phyloP scores from a whole-genome alignment of 2,329 filamentous ascomycete genomes.

The Zalaria sp. region DNA sequence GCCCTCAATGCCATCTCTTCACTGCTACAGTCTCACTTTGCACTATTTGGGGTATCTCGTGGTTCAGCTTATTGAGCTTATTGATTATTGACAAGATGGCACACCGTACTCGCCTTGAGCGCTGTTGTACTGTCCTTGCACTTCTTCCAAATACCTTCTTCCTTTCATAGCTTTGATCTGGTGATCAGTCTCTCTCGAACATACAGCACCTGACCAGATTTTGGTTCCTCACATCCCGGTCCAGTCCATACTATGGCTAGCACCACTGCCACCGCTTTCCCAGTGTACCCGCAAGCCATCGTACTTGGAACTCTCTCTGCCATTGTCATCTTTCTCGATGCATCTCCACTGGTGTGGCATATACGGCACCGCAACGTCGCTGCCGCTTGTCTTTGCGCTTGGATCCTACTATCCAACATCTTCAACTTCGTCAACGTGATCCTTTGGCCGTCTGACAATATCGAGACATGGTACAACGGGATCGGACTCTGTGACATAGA shows the following conservation, averaged over 20 bases:
- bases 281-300: slow-evolving; percentile 20
- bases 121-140: background rate
- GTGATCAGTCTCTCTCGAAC: background rate
- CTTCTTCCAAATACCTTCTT: background rate
- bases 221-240: background rate
- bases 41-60: too few relatives aligned
- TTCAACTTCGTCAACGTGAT: slow-evolving; percentile 47
- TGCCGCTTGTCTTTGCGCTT: slow-evolving; percentile 41
- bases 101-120: background rate
- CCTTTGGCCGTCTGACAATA: slow-evolving; percentile 48
- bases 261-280: background rate
- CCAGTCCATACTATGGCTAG: background rate
- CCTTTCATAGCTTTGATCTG: background rate
- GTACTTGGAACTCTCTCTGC: slow-evolving; percentile 35
- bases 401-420: slow-evolving; percentile 42
- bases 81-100: background rate
- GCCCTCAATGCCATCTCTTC: too few relatives aligned
- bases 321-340: slow-evolving; percentile 36
- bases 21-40: too few relatives aligned
- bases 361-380: slow-evolving; percentile 46
- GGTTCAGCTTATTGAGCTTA: background rate
- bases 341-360: slow-evolving; percentile 47
- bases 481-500: slow-evolving; percentile 50
- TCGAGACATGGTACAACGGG: slow-evolving; percentile 42
- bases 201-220: background rate